phyloP scores from a whole-genome alignment of 805 yeast genomes.

The Saturnispora sekii region DNA sequence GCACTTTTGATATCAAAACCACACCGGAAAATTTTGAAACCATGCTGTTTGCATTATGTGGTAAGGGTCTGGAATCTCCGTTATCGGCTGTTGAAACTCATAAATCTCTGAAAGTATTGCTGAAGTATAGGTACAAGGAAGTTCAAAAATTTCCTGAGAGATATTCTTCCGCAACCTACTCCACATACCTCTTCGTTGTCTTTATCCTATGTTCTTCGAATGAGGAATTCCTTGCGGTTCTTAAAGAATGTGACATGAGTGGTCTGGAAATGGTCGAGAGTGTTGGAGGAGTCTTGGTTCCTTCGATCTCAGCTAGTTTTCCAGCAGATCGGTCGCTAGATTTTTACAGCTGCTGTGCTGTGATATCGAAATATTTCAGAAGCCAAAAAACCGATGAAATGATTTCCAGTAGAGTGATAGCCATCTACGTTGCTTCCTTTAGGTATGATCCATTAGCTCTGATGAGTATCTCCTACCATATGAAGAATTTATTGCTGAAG shows the following conservation, averaged over 20 bases:
- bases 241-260: conserved; percentile 28
- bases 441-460: conserved; percentile 11
- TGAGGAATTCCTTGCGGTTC: conserved; percentile 25
- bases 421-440: conserved; percentile 13
- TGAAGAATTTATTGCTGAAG: conserved; percentile 15
- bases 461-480: conserved; percentile 15
- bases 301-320: conserved; percentile 22
- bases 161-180: conserved; percentile 14
- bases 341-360: conserved; percentile 13
- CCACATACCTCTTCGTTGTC: conserved; percentile 24
- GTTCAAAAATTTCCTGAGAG: conserved; percentile 9
- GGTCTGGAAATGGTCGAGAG: conserved; percentile 26
- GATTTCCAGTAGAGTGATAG: conserved; percentile 18
- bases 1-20: conserved; percentile 29
- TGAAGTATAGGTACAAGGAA: conserved; percentile 34
- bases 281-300: conserved; percentile 29
- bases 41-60: conserved; percentile 36
- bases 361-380: conserved; percentile 16
- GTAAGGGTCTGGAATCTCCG: conserved; percentile 52
- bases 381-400: conserved; percentile 19
- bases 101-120: conserved; percentile 33
- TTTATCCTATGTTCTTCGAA: conserved; percentile 30
- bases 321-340: conserved; percentile 9
- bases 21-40: conserved; percentile 40
- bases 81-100: conserved; percentile 43